Conservation (phyloP, 768 basidiomycete species). For the Exidia glandulosa region DNA sequence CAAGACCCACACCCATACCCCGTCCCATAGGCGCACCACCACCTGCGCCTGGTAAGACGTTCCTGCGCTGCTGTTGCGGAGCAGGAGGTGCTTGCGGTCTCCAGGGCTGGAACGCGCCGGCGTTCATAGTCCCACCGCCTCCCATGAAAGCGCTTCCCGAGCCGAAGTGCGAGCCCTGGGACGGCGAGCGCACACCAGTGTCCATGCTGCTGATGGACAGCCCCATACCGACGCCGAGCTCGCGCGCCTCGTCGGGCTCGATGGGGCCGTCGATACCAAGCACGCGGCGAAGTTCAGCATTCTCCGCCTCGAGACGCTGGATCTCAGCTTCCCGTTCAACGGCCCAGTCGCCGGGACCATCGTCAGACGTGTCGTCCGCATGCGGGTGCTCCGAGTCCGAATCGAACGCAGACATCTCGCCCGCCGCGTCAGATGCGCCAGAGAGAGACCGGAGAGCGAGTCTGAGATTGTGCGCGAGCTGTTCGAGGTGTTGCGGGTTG, state of each 20-base stretch:
- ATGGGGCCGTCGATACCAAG: constrained; percentile 42
- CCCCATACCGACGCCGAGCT: background rate
- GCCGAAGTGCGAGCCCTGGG: background rate
- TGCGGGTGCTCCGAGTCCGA: background rate
- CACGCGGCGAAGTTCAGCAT: constrained; percentile 60
- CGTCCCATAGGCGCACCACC: background rate
- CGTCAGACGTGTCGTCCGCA: constrained; percentile 7
- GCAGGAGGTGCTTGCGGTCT: background rate
- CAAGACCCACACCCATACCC: background rate
- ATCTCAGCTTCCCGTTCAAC: constrained; percentile 84
- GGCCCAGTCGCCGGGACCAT: constrained; percentile 62
- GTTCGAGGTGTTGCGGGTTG: constrained; percentile 32
- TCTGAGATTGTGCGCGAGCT: constrained; percentile 61
- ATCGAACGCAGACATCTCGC: background rate
- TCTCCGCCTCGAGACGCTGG: constrained; percentile 68
- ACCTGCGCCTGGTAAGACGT: background rate
- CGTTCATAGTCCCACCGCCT: background rate
- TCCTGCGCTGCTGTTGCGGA: background rate
- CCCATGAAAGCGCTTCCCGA: background rate
- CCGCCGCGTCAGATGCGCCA: constrained; percentile 22
- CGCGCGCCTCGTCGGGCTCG: background rate
- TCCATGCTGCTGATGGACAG: background rate
- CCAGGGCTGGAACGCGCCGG: background rate
- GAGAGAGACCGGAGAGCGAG: constrained; percentile 57
- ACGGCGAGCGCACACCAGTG: background rate